Evolutionary conservation across 1,284 basidiomycete species (phyloP).

Genomic region (Ustilago crameri): DNA sequence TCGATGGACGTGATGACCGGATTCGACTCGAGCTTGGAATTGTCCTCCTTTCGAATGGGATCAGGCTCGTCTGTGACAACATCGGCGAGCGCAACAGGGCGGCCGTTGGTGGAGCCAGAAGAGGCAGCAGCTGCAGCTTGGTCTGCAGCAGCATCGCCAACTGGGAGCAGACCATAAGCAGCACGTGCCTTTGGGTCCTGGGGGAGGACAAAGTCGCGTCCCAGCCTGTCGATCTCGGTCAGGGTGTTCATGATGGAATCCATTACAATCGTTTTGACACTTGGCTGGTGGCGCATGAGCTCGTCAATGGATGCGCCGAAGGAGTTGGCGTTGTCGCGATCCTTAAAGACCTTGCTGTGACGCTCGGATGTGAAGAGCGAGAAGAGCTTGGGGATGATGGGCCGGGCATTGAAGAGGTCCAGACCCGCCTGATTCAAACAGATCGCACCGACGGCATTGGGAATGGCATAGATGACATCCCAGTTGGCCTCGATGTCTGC

Average conservation of each 20-base stretch:
- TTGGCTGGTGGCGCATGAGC: constrained; percentile 93
- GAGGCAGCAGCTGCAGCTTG: constrained; percentile 19
- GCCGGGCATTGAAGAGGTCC: constrained; percentile 78
- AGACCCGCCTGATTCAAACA: constrained; percentile 93
- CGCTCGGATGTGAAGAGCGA: constrained; percentile 85
- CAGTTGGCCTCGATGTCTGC: constrained; percentile 76
- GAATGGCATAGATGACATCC: constrained; percentile 88
- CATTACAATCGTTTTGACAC: constrained; percentile 78
- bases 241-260: constrained; percentile 45
- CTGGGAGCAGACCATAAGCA: constrained; percentile 48
- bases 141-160: constrained; percentile 22
- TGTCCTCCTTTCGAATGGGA: constrained; percentile 53
- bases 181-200: constrained; percentile 38
- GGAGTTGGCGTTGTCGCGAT: constrained; percentile 90
- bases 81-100: constrained; percentile 50
- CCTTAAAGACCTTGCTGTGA: constrained; percentile 85
- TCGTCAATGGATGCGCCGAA: constrained; percentile 93
- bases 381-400: constrained; percentile 85
- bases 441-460: constrained; percentile 94
- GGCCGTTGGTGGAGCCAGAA: constrained; percentile 8
- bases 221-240: constrained; percentile 75
- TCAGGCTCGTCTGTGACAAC: constrained; percentile 53
- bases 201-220: constrained; percentile 71
- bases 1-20: constrained; percentile 60
- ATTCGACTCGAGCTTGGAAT: constrained; percentile 50